phyloP scores from a whole-genome alignment of 768 basidiomycete species.

The Chlorophyllum brunneum region DNA sequence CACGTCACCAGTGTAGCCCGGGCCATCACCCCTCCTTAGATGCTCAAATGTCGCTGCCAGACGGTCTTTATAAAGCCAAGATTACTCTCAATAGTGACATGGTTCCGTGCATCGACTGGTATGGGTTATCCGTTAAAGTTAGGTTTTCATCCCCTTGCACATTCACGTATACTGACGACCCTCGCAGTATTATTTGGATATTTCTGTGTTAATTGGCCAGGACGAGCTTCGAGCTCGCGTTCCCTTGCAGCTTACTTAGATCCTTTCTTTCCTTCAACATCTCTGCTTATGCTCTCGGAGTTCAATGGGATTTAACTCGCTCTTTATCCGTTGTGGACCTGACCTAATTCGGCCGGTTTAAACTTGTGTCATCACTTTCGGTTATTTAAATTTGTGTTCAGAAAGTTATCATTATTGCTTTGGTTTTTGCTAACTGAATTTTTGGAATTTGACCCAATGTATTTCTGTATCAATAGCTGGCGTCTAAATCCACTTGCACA shows the following conservation, averaged over 20 bases:
- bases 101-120: constrained; percentile 65
- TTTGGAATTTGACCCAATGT: neutral
- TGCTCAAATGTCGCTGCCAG: constrained; percentile 48
- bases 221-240: constrained; percentile 60
- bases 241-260: constrained; percentile 54
- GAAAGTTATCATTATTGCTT: constrained; percentile 10
- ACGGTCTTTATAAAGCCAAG: constrained; percentile 63
- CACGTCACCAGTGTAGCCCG: constrained; percentile 39
- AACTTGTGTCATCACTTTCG: neutral
- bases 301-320: constrained; percentile 6
- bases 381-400: too few species aligned
- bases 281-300: constrained; percentile 6
- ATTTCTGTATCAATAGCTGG: constrained; percentile 16
- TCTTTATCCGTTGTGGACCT: neutral
- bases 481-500: too few species aligned
- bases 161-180: constrained; percentile 11
- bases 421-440: neutral
- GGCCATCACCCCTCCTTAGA: constrained; percentile 43
- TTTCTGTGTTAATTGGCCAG: constrained; percentile 62
- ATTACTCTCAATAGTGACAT: constrained; percentile 53
- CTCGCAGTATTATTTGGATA: constrained; percentile 66
- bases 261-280: constrained; percentile 14
- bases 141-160: constrained; percentile 17
- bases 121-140: constrained; percentile 66
- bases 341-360: neutral